Conservation (phyloP, 495 filamentous ascomycete species). For the Podospora pseudocomata region DNA sequence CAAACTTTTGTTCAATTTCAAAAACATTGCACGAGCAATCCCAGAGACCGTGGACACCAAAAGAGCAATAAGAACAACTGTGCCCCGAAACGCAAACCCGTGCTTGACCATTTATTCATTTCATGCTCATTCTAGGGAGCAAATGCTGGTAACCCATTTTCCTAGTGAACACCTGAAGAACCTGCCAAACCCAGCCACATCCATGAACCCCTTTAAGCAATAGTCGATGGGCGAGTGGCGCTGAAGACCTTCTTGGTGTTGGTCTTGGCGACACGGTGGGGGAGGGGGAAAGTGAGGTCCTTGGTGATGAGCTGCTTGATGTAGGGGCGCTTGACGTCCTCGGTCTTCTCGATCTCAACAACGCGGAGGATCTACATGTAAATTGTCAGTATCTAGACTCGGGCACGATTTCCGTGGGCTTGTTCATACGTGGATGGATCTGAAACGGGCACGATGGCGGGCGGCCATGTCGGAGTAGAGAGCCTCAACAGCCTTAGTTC, state of each 20-base stretch:
- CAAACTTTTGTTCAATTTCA: slow-evolving; percentile 6
- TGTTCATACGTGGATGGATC: slow-evolving; percentile 88
- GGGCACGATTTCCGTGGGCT: not conserved
- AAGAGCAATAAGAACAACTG: slow-evolving; percentile 1
- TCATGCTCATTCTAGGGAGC: slow-evolving; percentile 42
- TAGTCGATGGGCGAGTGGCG: slow-evolving; percentile 87
- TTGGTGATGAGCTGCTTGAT: slow-evolving; percentile 96
- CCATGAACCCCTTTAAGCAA: slow-evolving; percentile 52
- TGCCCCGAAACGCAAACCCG: slow-evolving; percentile 22
- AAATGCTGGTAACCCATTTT: slow-evolving; percentile 51
- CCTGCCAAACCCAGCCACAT: slow-evolving; percentile 46
- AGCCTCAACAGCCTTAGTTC: slow-evolving; percentile 89
- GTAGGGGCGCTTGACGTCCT: slow-evolving; percentile 94
- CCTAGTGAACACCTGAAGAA: slow-evolving; percentile 52
- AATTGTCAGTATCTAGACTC: slow-evolving; percentile 17
- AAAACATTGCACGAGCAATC: not conserved
- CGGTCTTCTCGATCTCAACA: slow-evolving; percentile 88
- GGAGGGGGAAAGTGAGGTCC: slow-evolving; percentile 96
- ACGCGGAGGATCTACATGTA: slow-evolving; percentile 84
- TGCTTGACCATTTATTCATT: slow-evolving; percentile 40
- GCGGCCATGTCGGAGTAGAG: slow-evolving; percentile 99
- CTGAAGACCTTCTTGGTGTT: slow-evolving; percentile 82
- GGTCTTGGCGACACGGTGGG: slow-evolving; percentile 83
- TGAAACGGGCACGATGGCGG: slow-evolving; percentile 94
- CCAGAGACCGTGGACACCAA: slow-evolving; percentile 8